phyloP scores from a whole-genome alignment of 2,329 filamentous ascomycete species.

The Trichoderma koningiopsis region DNA sequence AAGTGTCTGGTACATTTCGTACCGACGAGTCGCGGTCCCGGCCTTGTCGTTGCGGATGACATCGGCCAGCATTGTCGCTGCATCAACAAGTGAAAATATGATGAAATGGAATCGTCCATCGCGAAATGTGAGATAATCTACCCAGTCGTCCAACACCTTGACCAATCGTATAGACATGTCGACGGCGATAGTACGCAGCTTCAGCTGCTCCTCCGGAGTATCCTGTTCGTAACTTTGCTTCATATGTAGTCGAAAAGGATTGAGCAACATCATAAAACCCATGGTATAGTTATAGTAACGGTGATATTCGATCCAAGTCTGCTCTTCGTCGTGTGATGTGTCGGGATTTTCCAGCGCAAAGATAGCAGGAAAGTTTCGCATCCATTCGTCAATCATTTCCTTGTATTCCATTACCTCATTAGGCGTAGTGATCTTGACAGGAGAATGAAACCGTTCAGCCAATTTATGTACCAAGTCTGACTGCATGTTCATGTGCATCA shows the following conservation, averaged over 20 bases:
- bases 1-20: slow-evolving; percentile 45
- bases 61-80: slow-evolving; percentile 51
- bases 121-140: slow-evolving; percentile 47
- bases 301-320: slow-evolving; percentile 49
- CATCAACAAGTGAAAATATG: slow-evolving; percentile 55
- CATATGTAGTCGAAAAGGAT: slow-evolving; percentile 51
- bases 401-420: slow-evolving; percentile 36
- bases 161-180: slow-evolving; percentile 47
- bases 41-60: slow-evolving; percentile 52
- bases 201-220: slow-evolving; percentile 37
- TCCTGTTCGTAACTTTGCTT: slow-evolving; percentile 35
- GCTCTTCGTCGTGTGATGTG: slow-evolving; percentile 41
- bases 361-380: slow-evolving; percentile 44
- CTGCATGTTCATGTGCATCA: slow-evolving; percentile 39
- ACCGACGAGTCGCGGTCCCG: slow-evolving; percentile 42
- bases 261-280: slow-evolving; percentile 49
- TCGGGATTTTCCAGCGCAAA: slow-evolving; percentile 46
- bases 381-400: slow-evolving; percentile 44
- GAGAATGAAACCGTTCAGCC: slow-evolving; percentile 33
- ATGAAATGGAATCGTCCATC: slow-evolving; percentile 55
- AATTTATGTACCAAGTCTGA: slow-evolving; percentile 33
- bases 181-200: slow-evolving; percentile 44
- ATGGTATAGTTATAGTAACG: slow-evolving; percentile 49
- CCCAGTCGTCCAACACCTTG: slow-evolving; percentile 43
- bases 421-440: slow-evolving; percentile 34